phyloP scores from a whole-genome alignment of 495 filamentous ascomycete species.

The Aspergillus haitiensis region DNA sequence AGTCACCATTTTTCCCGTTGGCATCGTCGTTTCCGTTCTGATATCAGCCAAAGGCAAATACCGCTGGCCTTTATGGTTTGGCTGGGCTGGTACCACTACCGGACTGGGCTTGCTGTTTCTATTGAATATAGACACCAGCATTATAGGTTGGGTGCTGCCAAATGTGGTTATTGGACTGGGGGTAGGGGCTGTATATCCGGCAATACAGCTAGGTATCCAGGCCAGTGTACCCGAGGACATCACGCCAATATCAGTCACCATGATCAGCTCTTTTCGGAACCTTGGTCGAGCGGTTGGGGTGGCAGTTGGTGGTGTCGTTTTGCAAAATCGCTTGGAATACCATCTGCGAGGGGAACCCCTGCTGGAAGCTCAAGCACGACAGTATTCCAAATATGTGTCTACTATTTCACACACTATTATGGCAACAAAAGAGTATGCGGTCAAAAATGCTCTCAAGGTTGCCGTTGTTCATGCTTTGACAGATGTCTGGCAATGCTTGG shows the following conservation, averaged over 20 bases:
- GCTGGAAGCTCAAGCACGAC: not conserved
- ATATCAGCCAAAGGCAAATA: slow-evolving; percentile 52
- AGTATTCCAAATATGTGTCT: not conserved
- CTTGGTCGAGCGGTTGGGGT: slow-evolving; percentile 61
- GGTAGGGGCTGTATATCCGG: slow-evolving; percentile 52
- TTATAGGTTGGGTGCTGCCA: slow-evolving; percentile 50
- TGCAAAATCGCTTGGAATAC: slow-evolving; percentile 44
- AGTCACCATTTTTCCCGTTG: slow-evolving; percentile 48
- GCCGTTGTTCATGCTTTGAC: not conserved
- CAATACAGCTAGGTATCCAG: slow-evolving; percentile 52
- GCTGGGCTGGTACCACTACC: slow-evolving; percentile 54
- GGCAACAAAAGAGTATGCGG: not conserved
- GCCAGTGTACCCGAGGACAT: slow-evolving; percentile 49
- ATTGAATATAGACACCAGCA: slow-evolving; percentile 47
- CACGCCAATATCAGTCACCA: slow-evolving; percentile 55
- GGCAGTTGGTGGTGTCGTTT: slow-evolving; percentile 53
- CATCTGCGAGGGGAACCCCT: not conserved
- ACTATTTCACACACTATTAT: not conserved
- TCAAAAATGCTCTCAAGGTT: not conserved
- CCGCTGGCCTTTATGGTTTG: slow-evolving; percentile 55
- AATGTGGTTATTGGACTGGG: slow-evolving; percentile 56
- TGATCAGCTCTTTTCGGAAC: slow-evolving; percentile 60
- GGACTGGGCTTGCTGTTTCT: slow-evolving; percentile 50
- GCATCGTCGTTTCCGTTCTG: slow-evolving; percentile 50
- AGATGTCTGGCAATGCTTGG: not conserved